phyloP scores from a whole-genome alignment of 2,329 filamentous ascomycete genomes.

The Pseudogymnoascus sp. region DNA sequence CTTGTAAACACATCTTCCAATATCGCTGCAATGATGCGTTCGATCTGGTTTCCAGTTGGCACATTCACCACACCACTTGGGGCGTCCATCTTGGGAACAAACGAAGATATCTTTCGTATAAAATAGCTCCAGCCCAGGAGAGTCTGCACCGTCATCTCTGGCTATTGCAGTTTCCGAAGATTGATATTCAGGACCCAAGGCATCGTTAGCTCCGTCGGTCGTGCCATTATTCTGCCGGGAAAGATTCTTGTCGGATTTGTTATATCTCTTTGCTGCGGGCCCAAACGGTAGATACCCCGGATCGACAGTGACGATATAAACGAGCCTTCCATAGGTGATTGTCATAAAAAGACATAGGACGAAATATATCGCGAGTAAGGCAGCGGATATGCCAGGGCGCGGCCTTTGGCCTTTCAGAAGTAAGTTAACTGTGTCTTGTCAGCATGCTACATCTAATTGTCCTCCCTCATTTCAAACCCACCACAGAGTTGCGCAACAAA shows the following conservation, averaged over 20 bases:
- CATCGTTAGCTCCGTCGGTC: constrained; percentile 11
- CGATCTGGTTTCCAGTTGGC: constrained; percentile 83
- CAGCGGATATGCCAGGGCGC: constrained; percentile 48
- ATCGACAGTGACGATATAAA: constrained; percentile 58
- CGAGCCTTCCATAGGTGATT: constrained; percentile 60
- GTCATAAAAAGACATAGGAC: constrained; percentile 60
- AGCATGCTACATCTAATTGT: constrained; percentile 8
- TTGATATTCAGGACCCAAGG: constrained; percentile 12
- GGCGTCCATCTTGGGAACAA: constrained; percentile 75
- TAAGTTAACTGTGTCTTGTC: constrained; percentile 53
- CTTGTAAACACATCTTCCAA: constrained; percentile 72
- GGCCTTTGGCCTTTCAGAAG: constrained; percentile 46
- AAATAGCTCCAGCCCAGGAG: constrained; percentile 63
- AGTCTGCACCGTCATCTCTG: constrained; percentile 41
- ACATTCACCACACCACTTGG: constrained; percentile 78
- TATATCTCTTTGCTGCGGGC: constrained; percentile 24
- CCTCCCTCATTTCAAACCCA: constrained; percentile 34
- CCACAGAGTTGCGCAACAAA: constrained; percentile 59
- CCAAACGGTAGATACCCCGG: constrained; percentile 67
- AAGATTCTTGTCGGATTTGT: constrained; percentile 22
- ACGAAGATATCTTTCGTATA: constrained; percentile 78
- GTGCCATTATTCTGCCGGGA: constrained; percentile 19
- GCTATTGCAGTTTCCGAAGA: constrained; percentile 16
- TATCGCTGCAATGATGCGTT: constrained; percentile 76
- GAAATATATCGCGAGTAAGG: constrained; percentile 65